phyloP scores from a whole-genome alignment of 192 early-diverging fungal genomes.

The Coemansia biformis region DNA sequence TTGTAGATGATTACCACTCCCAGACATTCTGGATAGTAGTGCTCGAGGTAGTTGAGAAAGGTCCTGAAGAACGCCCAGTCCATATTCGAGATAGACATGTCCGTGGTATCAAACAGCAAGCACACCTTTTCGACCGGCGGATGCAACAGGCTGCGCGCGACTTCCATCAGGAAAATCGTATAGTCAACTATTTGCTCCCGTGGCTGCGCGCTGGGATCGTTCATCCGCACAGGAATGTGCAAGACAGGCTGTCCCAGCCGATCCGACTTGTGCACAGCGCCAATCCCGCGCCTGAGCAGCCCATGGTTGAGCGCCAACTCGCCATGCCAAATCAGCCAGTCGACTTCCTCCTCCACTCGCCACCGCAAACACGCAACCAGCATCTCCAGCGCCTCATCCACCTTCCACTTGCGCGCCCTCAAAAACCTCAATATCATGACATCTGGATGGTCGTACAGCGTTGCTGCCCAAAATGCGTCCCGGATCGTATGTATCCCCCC shows the following conservation, averaged over 20 bases:
- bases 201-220: constrained; percentile 57
- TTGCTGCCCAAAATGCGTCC: constrained; percentile 58
- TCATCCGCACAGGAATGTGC: constrained; percentile 50
- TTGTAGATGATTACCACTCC: constrained; percentile 77
- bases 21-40: constrained; percentile 87
- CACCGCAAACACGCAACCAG: constrained; percentile 64
- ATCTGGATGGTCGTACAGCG: constrained; percentile 67
- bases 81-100: constrained; percentile 71
- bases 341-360: constrained; percentile 60
- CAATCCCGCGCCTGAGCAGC: constrained; percentile 53
- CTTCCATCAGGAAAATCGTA: constrained; percentile 61
- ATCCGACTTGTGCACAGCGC: constrained; percentile 52
- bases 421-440: constrained; percentile 72
- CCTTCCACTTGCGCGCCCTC: constrained; percentile 86
- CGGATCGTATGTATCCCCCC: too few relatives aligned
- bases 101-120: constrained; percentile 76
- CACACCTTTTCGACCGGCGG: constrained; percentile 58
- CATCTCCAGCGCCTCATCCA: constrained; percentile 70
- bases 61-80: constrained; percentile 74
- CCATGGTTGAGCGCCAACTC: constrained; percentile 53
- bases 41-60: constrained; percentile 72
- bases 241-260: constrained; percentile 54
- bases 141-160: constrained; percentile 51
- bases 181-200: constrained; percentile 58
- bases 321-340: constrained; percentile 51